Conservation (phyloP, 2,329 filamentous ascomycete genomes). For the Aureobasidium namibiae region DNA sequence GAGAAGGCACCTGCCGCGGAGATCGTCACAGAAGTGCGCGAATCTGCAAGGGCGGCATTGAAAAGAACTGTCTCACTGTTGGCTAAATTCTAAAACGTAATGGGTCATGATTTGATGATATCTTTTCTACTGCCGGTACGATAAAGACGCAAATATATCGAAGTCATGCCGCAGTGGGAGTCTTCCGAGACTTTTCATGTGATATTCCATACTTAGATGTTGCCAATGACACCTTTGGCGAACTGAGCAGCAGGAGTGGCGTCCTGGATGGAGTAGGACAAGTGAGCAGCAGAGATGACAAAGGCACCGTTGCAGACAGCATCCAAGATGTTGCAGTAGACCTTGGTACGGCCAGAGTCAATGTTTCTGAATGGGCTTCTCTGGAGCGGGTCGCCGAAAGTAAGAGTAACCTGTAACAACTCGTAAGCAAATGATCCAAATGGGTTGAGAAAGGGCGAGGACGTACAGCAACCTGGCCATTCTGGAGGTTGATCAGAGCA, state of each 20-base stretch:
- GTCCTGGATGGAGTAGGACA: conserved; percentile 16
- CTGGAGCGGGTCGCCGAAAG: conserved; percentile 26
- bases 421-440: neutral
- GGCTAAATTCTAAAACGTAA: too few species aligned
- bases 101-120: neutral
- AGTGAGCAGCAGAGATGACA: conserved; percentile 21
- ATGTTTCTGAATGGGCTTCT: conserved; percentile 18
- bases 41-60: neutral
- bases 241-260: conserved; percentile 12
- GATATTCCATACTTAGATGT: neutral
- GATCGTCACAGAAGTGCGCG: conserved; percentile 38
- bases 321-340: conserved; percentile 24
- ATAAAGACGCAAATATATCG: neutral
- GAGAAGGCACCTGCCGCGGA: conserved; percentile 40
- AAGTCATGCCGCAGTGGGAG: neutral
- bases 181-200: too few species aligned
- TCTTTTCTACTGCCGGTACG: too few species aligned
- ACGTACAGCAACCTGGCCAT: conserved; percentile 13
- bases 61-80: neutral
- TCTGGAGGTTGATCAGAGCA: conserved; percentile 11
- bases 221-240: conserved; percentile 8
- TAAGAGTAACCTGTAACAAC: conserved; percentile 17
- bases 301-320: conserved; percentile 22
- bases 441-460: accelerated
- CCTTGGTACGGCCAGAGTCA: conserved; percentile 18